Base-by-base conservation (phyloP, 768 basidiomycete species). In the Daedaleopsis sinensis region DNA sequence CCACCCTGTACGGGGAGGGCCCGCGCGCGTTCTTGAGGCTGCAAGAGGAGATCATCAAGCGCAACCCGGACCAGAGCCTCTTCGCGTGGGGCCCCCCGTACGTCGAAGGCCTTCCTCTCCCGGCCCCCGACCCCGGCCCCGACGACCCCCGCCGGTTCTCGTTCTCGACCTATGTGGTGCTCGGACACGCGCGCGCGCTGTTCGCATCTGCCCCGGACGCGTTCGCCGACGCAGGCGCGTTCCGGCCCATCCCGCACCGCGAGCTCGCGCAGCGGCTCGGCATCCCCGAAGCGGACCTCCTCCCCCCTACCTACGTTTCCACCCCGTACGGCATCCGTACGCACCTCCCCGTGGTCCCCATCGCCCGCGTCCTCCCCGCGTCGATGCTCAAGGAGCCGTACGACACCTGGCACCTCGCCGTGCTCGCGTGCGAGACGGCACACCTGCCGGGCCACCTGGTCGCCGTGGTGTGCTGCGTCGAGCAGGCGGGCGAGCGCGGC, bases 51-150 rank as follows among this genome's bases (percentile, higher is more conserved):
- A 50, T 54, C 23, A 44, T 60, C 15, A 44, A 23, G 37, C 10
- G 15, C 36, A 49, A 54, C 35, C 59, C 59, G n/a, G 59, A 60
- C 59, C 61, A 62, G 51, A 53, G 49, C n/a, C 18, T 62, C 19
- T 51, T 62, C 51, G 55, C 51, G 8, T 62, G 61, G 61, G 61
- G 61, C 23, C 36, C 44, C n/a, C n/a, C 19, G 32, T 19, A 21
- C 35, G 44, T 44, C 5, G 24, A 46, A 46, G 16, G 24, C n/a
- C 54, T 55, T 32, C 24, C 43, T 42, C 6, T 42, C n/a, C 54
- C 11, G 23, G 5, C 44, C 19, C 24, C 16, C 18, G 39, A 39
- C n/a, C 39, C 42, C 46, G 38, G 12, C 54, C 3, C 18, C 43
- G 5, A 42, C 39, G 18, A 18, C 3, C 18, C 39, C 18, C 39